Base-by-base conservation (phyloP, 345 rosid species). In the Angophora floribunda region DNA sequence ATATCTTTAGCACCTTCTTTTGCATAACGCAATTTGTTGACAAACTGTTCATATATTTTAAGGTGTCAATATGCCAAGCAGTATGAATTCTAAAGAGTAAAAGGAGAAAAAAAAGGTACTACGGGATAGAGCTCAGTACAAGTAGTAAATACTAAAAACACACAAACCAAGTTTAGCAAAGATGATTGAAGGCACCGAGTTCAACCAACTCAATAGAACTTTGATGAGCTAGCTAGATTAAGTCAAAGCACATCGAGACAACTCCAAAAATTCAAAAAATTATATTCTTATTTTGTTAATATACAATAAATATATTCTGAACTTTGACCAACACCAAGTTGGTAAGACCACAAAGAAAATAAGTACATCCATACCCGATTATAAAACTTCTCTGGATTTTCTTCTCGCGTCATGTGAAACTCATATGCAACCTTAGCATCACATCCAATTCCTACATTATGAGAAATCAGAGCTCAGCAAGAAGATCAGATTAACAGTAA, bases 391-490 rank as follows among this genome's bases (percentile, higher is more conserved):
- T 94, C 93, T 51, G 98, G 98, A 88, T 94, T 94, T 92, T 96
- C 98, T 91, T 94, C 95, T 90, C 98, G 94, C 63, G 93, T 93
- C 90, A 93, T 87, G 57, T 96, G 98, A 92, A 96, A 95, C 67
- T 96, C 97, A 91, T 95, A 94, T 22, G 98, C 98, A 89, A 96
- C 96, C 93, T 96, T 96, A 9, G 98, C 98, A 92, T 96, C 98
- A 85, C 98, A 96, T 78, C 98, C 98, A 88, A 96, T 93, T 89
- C 98, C 98, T 96, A 85, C 45, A 90, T 84, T 89, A 89, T 53
- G 17, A 52, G 85, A 85, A n/a, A 30, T 36, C 63, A 52, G 86
- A 10, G 19, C 13, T 75, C 84, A 53, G 63, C 30, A 85, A 52
- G 59, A 36, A 28, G 57, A 85, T 36, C 26, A 9, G 86, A 85